Evolutionary conservation across 2,329 filamentous ascomycete genomes (phyloP).

Genomic region (Escovopsis sp.): DNA sequence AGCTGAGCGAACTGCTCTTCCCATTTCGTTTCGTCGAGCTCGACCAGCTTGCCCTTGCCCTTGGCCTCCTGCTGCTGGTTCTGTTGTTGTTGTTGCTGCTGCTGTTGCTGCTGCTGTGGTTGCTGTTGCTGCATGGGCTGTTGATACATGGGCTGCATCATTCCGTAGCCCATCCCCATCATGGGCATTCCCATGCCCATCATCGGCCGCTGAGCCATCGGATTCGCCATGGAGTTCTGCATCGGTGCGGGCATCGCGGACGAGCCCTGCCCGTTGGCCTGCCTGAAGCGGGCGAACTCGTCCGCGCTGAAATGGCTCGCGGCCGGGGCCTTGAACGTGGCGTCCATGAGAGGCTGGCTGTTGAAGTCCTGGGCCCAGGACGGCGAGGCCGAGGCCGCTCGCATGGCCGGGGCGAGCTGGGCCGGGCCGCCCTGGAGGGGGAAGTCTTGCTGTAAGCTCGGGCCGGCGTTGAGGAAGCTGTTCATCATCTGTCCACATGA

Average conservation of each 20-base stretch:
- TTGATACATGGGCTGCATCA: constrained; percentile 36
- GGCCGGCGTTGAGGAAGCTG: constrained; percentile 73
- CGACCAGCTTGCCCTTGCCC: constrained; percentile 85
- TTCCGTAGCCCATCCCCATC: constrained; percentile 36
- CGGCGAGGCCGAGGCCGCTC: constrained; percentile 39
- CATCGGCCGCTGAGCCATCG: constrained; percentile 42
- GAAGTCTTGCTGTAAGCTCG: constrained; percentile 40
- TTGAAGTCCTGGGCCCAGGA: constrained; percentile 39
- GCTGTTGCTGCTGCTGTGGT: constrained; percentile 18
- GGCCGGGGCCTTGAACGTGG: constrained; percentile 46
- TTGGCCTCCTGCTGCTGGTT: constrained; percentile 41
- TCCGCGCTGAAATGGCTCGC: constrained; percentile 57
- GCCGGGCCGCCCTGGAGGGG: constrained; percentile 31
- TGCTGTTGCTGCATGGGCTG: constrained; percentile 8
- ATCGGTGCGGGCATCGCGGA: constrained; percentile 42
- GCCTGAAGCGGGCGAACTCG: constrained; percentile 79
- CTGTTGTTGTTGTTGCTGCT: constrained; percentile 32
- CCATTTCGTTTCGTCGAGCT: constrained; percentile 89
- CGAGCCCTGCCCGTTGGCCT: constrained; percentile 45
- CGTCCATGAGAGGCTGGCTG: constrained; percentile 54
- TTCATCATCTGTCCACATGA: constrained; percentile 61
- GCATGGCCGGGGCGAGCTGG: constrained; percentile 34
- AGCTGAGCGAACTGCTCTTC: constrained; percentile 91
- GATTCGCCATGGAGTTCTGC: constrained; percentile 36
- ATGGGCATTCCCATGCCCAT: constrained; percentile 38